Evolutionary conservation across 345 rosid genomes (phyloP).

Genomic region (Pseudoturritis turrita): DNA sequence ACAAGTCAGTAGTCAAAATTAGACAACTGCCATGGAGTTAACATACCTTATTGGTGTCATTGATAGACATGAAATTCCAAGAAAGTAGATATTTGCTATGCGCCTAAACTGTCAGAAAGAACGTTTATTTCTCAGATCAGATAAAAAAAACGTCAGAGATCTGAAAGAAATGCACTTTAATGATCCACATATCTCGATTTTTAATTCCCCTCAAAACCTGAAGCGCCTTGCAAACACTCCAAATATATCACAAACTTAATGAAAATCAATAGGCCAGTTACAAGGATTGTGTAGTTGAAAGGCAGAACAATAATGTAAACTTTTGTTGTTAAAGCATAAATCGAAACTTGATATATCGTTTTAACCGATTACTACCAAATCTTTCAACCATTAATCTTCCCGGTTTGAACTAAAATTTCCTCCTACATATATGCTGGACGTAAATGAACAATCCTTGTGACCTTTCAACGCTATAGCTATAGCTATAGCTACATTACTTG

Average conservation of each 20-base stretch:
- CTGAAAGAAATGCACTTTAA: not conserved
- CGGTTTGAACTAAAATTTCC: not conserved
- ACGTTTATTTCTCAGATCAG: conserved; percentile 9
- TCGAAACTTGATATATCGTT: not conserved
- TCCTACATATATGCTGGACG: not conserved
- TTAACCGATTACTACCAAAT: not conserved
- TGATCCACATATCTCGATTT: not conserved
- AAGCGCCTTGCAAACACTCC: not conserved
- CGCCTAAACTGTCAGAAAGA: conserved; percentile 92
- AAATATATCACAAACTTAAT: not conserved
- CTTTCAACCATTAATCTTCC: not conserved
- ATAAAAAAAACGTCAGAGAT: not conserved
- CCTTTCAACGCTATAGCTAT: not conserved
- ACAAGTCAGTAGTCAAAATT: not conserved
- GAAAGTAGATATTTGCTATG: conserved; percentile 94
- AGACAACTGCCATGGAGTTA: not conserved
- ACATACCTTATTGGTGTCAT: conserved; percentile 91
- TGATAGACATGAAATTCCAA: conserved; percentile 88
- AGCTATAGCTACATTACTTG: not conserved
- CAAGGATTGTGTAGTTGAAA: not conserved
- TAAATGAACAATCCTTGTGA: not conserved
- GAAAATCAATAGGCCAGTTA: not conserved
- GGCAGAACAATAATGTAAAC: not conserved
- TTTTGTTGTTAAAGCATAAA: not conserved
- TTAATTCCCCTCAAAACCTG: not conserved